Base-by-base conservation (phyloP, 345 rosid species). In the Dipteronia sinensis region DNA sequence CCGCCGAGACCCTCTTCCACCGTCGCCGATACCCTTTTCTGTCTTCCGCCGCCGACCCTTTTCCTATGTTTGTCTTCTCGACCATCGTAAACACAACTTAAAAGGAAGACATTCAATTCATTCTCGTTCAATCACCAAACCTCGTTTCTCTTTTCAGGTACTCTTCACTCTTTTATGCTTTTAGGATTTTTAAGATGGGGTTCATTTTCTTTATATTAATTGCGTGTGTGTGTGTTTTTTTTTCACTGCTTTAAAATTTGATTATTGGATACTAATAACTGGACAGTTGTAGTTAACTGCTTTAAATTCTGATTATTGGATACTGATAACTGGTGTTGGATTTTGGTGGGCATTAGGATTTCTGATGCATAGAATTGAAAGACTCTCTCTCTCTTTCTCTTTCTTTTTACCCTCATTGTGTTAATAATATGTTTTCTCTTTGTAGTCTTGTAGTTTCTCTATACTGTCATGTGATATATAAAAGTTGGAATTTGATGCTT, bases 401-500 rank as follows among this genome's bases (percentile, higher is more conserved):
- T 58, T 44, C 58, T 77, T 27, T 70, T 53, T 49, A 46, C 63
- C 70, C 72, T 77, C 73, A 58, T 3, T 47, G 59, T 62, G 66
- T 34, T 49, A 31, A 13, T 53, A 38, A 23, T 29, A 55, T 31
- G 51, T 76, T 64, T 83, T 73, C 77, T 80, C 42, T 46, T 34
- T 71, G 76, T 81, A 51, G 79, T 70, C 74, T 84, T 75, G 76
- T 75, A 55, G 68, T 67, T 67, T 56, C 78, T 67, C 58, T 64
- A n/a, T n/a, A 69, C 40, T 85, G 67, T 75, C 77, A 69, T 25
- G 78, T 72, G 85, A 83, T 84, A 83, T 79, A 88, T 86, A 85
- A 87, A 83, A 87, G 75, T 80, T 75, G 85, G 89, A 89, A 91
- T 82, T 91, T 90, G 91, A 90, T 90, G 88, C 90, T 83, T 87